phyloP scores from a whole-genome alignment of 768 basidiomycete species.

The Russula vinacea region DNA sequence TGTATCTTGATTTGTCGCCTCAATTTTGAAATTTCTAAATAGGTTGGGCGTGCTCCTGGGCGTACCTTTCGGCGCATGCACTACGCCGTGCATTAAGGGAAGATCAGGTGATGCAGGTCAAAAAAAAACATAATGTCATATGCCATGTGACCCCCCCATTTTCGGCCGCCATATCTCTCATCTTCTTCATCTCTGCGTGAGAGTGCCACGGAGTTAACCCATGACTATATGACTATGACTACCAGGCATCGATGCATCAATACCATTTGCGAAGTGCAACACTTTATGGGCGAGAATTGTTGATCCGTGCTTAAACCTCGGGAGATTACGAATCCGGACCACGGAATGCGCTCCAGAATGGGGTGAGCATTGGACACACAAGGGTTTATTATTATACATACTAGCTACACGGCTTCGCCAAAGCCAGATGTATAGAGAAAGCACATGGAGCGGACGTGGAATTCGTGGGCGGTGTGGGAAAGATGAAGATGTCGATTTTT shows the following conservation, averaged over 20 bases:
- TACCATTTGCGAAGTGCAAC: neutral
- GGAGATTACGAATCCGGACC: neutral
- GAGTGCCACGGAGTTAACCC: neutral
- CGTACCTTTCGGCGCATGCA: constrained; percentile 5
- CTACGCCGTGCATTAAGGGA: neutral
- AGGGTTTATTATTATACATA: constrained; percentile 19
- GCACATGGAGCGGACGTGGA: constrained; percentile 12
- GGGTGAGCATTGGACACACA: neutral
- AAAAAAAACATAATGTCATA: constrained; percentile 1
- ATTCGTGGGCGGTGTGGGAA: constrained; percentile 10
- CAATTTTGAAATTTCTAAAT: neutral
- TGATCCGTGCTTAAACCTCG: constrained; percentile 7
- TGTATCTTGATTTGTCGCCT: neutral
- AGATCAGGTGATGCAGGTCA: neutral
- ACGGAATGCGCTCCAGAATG: neutral
- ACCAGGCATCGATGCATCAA: neutral
- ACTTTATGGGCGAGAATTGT: neutral
- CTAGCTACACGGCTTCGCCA: constrained; percentile 24
- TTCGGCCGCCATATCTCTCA: neutral
- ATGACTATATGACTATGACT: neutral
- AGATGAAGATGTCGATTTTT: neutral
- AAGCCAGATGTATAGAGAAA: constrained; percentile 12
- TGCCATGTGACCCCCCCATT: constrained; percentile 1
- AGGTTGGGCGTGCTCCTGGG: neutral
- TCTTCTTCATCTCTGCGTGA: neutral